These are phyloP conservation scores for Saturnispora ahearnii DNA, from an alignment of 805 yeast genomes.

Conservation along the genomic window DNA sequence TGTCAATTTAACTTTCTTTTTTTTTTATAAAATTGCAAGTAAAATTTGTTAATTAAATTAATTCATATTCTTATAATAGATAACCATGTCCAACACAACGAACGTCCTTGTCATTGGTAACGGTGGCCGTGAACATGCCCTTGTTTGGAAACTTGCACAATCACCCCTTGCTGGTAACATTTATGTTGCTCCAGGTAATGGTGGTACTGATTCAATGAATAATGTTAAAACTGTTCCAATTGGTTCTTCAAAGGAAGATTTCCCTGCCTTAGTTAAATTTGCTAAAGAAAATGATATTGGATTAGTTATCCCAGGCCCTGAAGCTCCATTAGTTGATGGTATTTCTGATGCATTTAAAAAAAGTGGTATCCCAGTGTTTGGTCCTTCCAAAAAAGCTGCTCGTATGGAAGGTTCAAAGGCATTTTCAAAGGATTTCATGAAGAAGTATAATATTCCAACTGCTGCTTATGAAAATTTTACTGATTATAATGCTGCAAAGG, in stretches of 20 bases:
- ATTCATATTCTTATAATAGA: neutral
- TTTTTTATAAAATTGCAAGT: neutral
- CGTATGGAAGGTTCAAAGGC: constrained; percentile 95
- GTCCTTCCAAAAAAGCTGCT: constrained; percentile 90
- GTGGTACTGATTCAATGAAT: constrained; percentile 61
- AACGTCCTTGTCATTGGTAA: constrained; percentile 85
- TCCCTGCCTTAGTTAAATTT: constrained; percentile 59
- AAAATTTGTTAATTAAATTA: neutral
- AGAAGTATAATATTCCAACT: constrained; percentile 84
- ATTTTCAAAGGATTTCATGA: constrained; percentile 90
- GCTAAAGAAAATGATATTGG: constrained; percentile 58
- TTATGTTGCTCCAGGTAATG: constrained; percentile 95
- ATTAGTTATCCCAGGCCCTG: constrained; percentile 97
- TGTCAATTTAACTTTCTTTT: neutral
- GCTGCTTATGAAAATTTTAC: constrained; percentile 83
- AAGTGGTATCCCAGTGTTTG: constrained; percentile 92
- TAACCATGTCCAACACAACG: constrained; percentile 30
- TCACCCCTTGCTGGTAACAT: constrained; percentile 63
- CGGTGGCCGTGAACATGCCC: constrained; percentile 99
- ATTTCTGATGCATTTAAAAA: constrained; percentile 60
- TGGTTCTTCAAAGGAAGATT: constrained; percentile 57
- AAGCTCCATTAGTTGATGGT: constrained; percentile 96
- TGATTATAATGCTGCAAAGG: constrained; percentile 63
- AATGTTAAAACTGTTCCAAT: constrained; percentile 67
- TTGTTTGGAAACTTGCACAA: constrained; percentile 83